A percentile compares a stretch with the other conserved stretches of the same genome.
Conservation (phyloP, 169 alveolate genomes). For the Perkinsus marinus region DNA sequence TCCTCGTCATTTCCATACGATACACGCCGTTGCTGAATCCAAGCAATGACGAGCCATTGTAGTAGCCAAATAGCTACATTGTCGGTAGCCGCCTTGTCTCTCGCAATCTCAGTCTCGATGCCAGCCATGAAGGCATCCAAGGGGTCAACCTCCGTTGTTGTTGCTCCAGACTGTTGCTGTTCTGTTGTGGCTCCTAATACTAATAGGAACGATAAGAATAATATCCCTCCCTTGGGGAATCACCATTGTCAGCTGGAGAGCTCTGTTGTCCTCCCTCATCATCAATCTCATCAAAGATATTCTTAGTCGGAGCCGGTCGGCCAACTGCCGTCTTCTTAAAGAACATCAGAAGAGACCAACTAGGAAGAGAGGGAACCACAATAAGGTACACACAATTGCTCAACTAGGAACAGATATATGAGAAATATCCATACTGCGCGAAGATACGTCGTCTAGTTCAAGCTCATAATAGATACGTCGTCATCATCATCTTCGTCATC, state of each 20-base stretch:
- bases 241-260: too few species aligned
- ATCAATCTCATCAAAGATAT: background rate
- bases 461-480: background rate
- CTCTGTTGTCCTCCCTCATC: background rate
- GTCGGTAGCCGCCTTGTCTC: background rate
- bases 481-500: background rate
- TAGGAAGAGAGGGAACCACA: too few species aligned
- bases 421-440: background rate
- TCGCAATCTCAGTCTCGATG: background rate
- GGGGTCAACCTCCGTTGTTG: background rate
- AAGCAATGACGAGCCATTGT: too few species aligned
- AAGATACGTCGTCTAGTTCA: background rate
- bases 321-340: background rate
- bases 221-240: too few species aligned
- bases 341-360: background rate
- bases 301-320: background rate
- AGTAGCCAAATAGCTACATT: background rate
- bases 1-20: background rate
- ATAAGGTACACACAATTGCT: too few species aligned
- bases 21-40: background rate
- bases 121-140: background rate
- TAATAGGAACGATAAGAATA: background rate
- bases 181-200: background rate
- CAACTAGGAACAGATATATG: background rate
- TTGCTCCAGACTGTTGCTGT: background rate